phyloP scores from a whole-genome alignment of 2,329 filamentous ascomycete genomes.

The Trichoderma pleuroti region DNA sequence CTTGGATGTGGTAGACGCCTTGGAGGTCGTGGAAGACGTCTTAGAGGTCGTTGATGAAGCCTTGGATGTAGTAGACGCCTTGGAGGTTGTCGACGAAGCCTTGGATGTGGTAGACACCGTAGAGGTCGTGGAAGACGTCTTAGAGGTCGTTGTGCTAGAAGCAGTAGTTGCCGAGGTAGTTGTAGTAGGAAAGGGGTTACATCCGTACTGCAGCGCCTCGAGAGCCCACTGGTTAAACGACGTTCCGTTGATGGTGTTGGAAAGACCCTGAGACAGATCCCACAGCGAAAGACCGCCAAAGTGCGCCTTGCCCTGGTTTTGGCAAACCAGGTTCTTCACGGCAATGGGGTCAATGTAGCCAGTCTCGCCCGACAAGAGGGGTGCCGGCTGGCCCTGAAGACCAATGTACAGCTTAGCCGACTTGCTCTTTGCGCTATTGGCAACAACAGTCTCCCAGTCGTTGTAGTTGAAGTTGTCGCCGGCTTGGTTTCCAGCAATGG shows the following conservation, averaged over 20 bases:
- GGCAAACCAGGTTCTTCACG: conserved; percentile 39
- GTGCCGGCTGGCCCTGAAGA: conserved; percentile 33
- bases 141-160: neutral
- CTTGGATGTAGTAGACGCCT: neutral
- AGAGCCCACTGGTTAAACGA: conserved; percentile 37
- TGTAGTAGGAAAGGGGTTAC: conserved; percentile 28
- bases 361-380: conserved; percentile 25
- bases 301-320: conserved; percentile 34
- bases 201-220: conserved; percentile 38
- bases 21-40: neutral
- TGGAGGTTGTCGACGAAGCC: neutral
- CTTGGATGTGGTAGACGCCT: neutral
- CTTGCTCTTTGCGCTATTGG: conserved; percentile 34
- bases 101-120: neutral
- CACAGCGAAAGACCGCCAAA: conserved; percentile 48
- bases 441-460: conserved; percentile 38
- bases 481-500: conserved; percentile 29
- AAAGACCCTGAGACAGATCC: conserved; percentile 38
- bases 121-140: neutral
- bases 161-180: conserved; percentile 22
- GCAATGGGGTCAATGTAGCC: conserved; percentile 36
- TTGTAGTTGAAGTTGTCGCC: conserved; percentile 42
- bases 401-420: conserved; percentile 46
- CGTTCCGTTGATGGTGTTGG: conserved; percentile 34
- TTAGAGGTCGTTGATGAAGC: neutral